These are phyloP conservation scores for Solanum clarkiae DNA, from an alignment of 257 asterid species.

Conservation along the genomic window DNA sequence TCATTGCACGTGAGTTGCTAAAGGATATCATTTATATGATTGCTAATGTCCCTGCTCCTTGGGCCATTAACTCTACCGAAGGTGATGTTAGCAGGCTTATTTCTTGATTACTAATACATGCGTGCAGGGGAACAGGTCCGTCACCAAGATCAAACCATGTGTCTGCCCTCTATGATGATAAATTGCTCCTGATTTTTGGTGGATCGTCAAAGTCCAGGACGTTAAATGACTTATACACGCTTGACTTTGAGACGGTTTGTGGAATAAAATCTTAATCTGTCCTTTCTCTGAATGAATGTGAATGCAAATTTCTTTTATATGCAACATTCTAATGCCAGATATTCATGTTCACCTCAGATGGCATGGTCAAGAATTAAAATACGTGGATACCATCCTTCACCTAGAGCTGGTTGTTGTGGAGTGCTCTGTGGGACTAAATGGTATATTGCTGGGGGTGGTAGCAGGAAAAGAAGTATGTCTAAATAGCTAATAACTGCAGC, in stretches of 20 bases:
- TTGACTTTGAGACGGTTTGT: constrained; percentile 92
- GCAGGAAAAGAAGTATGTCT: constrained; percentile 75
- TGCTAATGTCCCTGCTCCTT: not conserved
- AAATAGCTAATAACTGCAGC: not conserved
- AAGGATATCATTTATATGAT: not conserved
- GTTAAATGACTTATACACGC: constrained; percentile 85
- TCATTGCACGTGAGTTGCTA: constrained; percentile 83
- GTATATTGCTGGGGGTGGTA: constrained; percentile 97
- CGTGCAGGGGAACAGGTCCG: constrained; percentile 80
- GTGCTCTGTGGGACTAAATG: constrained; percentile 90
- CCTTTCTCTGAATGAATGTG: not conserved
- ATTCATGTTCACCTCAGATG: constrained; percentile 48
- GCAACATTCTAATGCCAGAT: not conserved
- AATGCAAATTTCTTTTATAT: not conserved
- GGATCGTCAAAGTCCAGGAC: constrained; percentile 83
- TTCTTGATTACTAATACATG: not conserved
- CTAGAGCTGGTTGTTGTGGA: constrained; percentile 97
- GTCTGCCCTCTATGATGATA: constrained; percentile 88
- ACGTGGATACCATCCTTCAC: constrained; percentile 91
- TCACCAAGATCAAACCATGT: constrained; percentile 83
- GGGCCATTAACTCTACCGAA: not conserved
- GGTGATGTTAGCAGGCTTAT: not conserved
- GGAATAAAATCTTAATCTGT: not conserved
- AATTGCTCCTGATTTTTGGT: constrained; percentile 70
- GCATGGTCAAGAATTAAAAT: constrained; percentile 82